phyloP scores from a whole-genome alignment of 2,329 filamentous ascomycete genomes.

The Cyphellophora attinorum region DNA sequence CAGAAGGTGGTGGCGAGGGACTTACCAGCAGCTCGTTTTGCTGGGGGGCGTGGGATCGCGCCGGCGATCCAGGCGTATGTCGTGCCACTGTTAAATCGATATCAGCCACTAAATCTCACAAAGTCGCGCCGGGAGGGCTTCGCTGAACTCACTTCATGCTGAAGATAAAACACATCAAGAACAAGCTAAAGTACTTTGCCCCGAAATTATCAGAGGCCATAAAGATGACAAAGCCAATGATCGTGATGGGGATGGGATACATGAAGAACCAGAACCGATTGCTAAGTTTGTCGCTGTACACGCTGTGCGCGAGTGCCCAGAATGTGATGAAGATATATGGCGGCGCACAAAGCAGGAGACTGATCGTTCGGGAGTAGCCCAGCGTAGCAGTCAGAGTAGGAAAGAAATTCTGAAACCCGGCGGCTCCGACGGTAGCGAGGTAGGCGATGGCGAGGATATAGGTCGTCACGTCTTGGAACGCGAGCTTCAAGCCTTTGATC shows the following conservation, averaged over 20 bases:
- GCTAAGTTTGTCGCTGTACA: conserved; percentile 33
- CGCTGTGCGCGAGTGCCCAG: conserved; percentile 35
- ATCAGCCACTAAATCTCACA: no score
- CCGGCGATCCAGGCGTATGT: conserved; percentile 41
- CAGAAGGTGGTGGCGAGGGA: no score
- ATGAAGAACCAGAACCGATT: conserved; percentile 45
- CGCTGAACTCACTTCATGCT: no score
- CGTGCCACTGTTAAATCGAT: conserved; percentile 43
- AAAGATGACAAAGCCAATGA: conserved; percentile 44
- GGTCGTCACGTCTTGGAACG: conserved; percentile 34
- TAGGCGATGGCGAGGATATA: conserved; percentile 37
- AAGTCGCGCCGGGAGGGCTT: no score
- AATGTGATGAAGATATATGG: conserved; percentile 46
- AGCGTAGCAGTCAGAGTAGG: conserved; percentile 40
- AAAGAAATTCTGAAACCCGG: conserved; percentile 50
- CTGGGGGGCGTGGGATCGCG: conserved; percentile 41
- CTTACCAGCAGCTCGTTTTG: conserved; percentile 46
- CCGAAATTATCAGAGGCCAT: conserved; percentile 44
- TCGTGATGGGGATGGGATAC: conserved; percentile 42
- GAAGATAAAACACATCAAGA: conserved; percentile 48
- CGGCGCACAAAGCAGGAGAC: conserved; percentile 42
- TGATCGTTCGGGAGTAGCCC: conserved; percentile 34
- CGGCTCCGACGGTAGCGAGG: conserved; percentile 39
- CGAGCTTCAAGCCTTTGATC: conserved; percentile 41
- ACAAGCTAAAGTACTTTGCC: conserved; percentile 45